Base-by-base conservation (phyloP, 2,329 filamentous ascomycete genomes). In the Diaporthe helianthi region DNA sequence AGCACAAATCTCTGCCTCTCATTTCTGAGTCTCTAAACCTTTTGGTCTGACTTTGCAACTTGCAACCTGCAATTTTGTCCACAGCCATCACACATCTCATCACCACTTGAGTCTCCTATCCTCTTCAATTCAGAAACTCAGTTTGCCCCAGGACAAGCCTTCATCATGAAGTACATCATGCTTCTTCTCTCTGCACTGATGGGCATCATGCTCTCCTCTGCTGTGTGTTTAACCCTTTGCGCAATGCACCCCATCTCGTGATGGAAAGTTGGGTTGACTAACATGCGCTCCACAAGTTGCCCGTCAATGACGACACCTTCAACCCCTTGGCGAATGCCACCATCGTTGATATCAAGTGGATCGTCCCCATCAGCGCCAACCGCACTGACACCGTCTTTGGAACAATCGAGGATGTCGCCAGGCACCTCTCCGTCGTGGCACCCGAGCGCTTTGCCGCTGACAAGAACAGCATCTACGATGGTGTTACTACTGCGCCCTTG, bases 391-490 rank as follows among this genome's bases (percentile, higher is more conserved):
- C 33, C 4, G 36, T 68, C 54, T 12, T 38, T 17, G 46, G 66
- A 7, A 61, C 66, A 6, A 68, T 68, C 26, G 19, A 63, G 55
- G 54, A 68, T 12, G 66, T 60, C 36, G 49, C 26, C 47, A 31
- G 29, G 2, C 31, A 51, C 33, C 54, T 68, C 9, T n/a, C 31
- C 10, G 15, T 22, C 2, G 24, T 51, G 29, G 36, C 63, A 19
- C 46, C 66, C 12, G 36, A 26, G 22, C 24, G 26, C 15, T 58
- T 60, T 12, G 33, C 22, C 13, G 47, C 41, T n/a, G 6, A 53
- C n/a, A 38, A 52, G 22, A 13, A 53, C 19, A 33, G 15, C 55
- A 68, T 63, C 54, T 38, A 60, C 65, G 36, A 26, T 4, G 26
- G 6, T 24, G 9, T 17, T 29, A 10, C 7, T 29, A 10, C 7